Evolutionary conservation across 768 basidiomycete genomes (phyloP), one percentile per base, ranked within the genome.

Genomic region (Kwoniella sp.): DNA sequence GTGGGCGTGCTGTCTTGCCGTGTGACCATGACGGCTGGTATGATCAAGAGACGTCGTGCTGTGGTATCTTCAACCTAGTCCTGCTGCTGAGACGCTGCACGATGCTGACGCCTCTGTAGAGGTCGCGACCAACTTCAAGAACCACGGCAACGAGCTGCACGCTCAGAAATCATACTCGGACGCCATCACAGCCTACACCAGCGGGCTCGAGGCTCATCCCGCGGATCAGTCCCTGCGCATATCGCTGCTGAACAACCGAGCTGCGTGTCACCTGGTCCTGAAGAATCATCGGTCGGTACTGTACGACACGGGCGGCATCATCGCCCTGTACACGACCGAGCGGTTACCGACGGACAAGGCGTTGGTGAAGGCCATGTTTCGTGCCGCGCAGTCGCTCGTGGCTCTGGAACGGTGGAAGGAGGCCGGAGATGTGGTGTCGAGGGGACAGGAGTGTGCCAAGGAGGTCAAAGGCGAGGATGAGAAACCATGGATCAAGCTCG

Each of bases 131-230:
- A 91, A 87, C 67, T 95, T 96, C 76, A 96, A 95, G 73, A 84
- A 89, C 46, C 89, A 93, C 70, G 95, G 91, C 4, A 98, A 96
- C 69, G 90, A 92, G 49, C 89, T 93, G 65, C 93, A 87, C 77
- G 85, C 83, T 60, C 85, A 85, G 25, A 89, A 88, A 67, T 82
- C 88, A 36, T 87, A 82, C 73, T 81, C 88, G 31, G 91, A 98
- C 71, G 95, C 95, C 0, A 55, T 85, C 7, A 82, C 83, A 0
- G 95, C 96, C 72, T 99, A 98, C 72, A 83, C 85, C 0, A 88
- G 92, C 71, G 93, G 87, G 1, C 63, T 98, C 22, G 88, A 91
- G 50, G 88, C 86, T 17, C 83, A 87, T 50, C 88, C 91, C 9
- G 80, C 82, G 23, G 83, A 88, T 59, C 50, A 58, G 7, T 58